These are phyloP conservation scores for Diaporthe amygdali DNA, from an alignment of 2,329 filamentous ascomycete species.

Conservation along the genomic window DNA sequence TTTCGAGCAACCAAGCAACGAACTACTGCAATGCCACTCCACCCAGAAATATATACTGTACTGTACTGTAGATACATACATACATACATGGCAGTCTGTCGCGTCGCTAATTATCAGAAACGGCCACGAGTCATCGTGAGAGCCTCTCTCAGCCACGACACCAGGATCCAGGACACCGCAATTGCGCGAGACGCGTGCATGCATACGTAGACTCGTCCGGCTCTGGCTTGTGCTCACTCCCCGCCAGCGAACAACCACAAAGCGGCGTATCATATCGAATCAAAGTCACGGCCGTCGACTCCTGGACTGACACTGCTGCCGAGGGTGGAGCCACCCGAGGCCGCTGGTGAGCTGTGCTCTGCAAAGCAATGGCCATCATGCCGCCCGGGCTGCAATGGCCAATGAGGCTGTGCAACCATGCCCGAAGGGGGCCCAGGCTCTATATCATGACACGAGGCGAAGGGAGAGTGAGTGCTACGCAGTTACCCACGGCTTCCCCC, in stretches of 20 bases:
- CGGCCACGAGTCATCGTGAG: background rate
- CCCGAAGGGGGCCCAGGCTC: background rate
- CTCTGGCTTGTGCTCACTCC: background rate
- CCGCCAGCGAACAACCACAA: background rate
- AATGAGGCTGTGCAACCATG: constrained; percentile 23
- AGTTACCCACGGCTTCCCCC: background rate
- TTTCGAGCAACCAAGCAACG: constrained; percentile 3
- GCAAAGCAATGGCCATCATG: constrained; percentile 2
- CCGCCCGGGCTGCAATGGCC: constrained; percentile 7
- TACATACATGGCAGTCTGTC: background rate
- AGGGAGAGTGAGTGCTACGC: background rate
- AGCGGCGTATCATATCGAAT: constrained; percentile 10
- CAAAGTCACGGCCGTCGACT: background rate
- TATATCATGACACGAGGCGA: background rate
- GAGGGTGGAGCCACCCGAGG: constrained; percentile 15
- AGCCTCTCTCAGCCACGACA: background rate
- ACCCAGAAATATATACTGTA: background rate
- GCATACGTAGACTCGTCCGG: background rate
- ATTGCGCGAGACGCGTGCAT: constrained; percentile 5
- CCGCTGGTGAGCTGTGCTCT: background rate
- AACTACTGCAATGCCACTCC: constrained; percentile 24
- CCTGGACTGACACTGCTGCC: background rate
- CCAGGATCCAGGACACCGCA: background rate
- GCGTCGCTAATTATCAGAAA: background rate
- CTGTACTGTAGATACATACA: too few species aligned